Evolutionary conservation across 257 asterid species (phyloP).

Genomic region (Salvia hispanica): DNA sequence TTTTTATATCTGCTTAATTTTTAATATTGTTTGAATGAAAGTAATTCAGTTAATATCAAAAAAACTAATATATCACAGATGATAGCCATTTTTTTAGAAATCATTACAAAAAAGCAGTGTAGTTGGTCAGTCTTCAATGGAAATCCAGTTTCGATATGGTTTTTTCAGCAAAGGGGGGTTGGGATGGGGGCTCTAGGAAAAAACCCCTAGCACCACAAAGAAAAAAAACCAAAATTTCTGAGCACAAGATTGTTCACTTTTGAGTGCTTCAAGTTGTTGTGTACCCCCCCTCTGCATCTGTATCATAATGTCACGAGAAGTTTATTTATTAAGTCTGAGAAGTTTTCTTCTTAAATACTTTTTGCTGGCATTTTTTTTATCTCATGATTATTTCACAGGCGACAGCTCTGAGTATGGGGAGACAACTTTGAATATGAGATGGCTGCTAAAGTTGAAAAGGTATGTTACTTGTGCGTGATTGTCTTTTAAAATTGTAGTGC

Average conservation of each 20-base stretch:
- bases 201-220: neutral
- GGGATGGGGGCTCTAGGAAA: slow-evolving; percentile 1
- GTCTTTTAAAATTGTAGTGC: slow-evolving; percentile 18
- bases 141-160: neutral
- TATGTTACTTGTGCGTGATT: slow-evolving; percentile 36
- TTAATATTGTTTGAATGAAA: neutral
- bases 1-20: neutral
- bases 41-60: neutral
- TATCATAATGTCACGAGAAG: slow-evolving; percentile 22
- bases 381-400: slow-evolving; percentile 51
- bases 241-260: slow-evolving; percentile 18
- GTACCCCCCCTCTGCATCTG: slow-evolving; percentile 3
- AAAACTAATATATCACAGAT: neutral
- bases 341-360: slow-evolving; percentile 4
- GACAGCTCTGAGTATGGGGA: slow-evolving; percentile 87
- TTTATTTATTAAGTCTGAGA: neutral
- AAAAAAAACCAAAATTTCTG: slow-evolving; percentile 1
- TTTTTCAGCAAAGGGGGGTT: neutral
- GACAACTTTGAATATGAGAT: slow-evolving; percentile 75
- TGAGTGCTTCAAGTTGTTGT: slow-evolving; percentile 21
- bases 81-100: slow-evolving; percentile 13
- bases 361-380: slow-evolving; percentile 11
- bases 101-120: neutral
- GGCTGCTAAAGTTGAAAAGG: slow-evolving; percentile 94
- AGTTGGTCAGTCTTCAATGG: neutral